A percentile compares a stretch with the other conserved stretches of the same genome.
Conservation (phyloP, 2,329 filamentous ascomycete species). For the Didymella pinodella region DNA sequence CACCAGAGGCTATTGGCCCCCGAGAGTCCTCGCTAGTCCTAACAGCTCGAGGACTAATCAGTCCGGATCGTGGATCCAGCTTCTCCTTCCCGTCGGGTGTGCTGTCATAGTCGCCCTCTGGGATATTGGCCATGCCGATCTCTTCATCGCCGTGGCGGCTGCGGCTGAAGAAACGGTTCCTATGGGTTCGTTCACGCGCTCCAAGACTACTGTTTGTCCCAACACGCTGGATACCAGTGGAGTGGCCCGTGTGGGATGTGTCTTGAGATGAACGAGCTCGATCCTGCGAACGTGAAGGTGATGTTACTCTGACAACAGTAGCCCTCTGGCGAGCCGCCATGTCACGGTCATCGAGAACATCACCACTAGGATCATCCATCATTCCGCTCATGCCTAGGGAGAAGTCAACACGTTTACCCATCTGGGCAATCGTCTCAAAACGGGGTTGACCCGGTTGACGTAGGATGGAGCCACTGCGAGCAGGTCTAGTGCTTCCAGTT, state of each 20-base stretch:
- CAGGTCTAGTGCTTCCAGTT: conserved; percentile 17
- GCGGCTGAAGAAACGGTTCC: conserved; percentile 70
- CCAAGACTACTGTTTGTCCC: conserved; percentile 44
- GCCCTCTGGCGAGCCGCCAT: conserved; percentile 46
- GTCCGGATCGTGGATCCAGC: conserved; percentile 47
- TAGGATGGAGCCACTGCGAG: conserved; percentile 62
- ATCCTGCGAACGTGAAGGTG: conserved; percentile 47
- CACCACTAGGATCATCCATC: conserved; percentile 66
- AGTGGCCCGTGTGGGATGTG: conserved; percentile 44
- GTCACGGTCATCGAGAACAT: conserved; percentile 68
- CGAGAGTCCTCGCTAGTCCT: conserved; percentile 35
- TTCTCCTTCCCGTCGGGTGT: conserved; percentile 38
- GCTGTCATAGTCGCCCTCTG: conserved; percentile 44
- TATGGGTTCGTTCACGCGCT: conserved; percentile 55
- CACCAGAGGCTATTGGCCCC: conserved; percentile 35
- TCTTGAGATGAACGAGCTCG: conserved; percentile 43
- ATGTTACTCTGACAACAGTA: conserved; percentile 52
- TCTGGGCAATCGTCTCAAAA: conserved; percentile 65
- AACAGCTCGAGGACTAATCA: conserved; percentile 44
- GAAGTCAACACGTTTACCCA: conserved; percentile 73
- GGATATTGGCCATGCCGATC: conserved; percentile 58
- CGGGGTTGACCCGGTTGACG: conserved; percentile 60
- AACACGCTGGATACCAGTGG: conserved; percentile 46
- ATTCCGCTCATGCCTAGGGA: conserved; percentile 71
- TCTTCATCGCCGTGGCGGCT: conserved; percentile 50